These are phyloP conservation scores for Silene coronaria DNA, from an alignment of 179 eudicot species.

Conservation along the genomic window DNA sequence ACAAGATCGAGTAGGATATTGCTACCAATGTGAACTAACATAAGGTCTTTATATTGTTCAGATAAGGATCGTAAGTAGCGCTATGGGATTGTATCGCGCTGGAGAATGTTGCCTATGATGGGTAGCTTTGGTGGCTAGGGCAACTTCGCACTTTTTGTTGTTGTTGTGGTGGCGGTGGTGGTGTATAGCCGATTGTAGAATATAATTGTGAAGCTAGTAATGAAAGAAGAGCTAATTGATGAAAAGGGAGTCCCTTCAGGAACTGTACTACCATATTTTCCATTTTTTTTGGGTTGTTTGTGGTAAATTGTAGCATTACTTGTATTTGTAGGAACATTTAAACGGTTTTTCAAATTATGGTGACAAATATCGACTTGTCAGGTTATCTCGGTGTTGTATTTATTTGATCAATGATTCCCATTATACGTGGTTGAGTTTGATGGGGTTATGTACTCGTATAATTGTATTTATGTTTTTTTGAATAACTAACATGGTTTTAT, in stretches of 20 bases:
- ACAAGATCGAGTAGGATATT: slow-evolving; percentile 25
- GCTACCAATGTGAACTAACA: slow-evolving; percentile 25
- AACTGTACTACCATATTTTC: background rate
- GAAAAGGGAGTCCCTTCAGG: background rate
- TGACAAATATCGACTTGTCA: no score
- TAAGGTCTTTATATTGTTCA: slow-evolving; percentile 28
- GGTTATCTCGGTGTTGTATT: no score
- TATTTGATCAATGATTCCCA: no score
- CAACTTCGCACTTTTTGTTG: background rate
- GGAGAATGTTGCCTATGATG: slow-evolving; percentile 40
- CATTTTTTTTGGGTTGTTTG: no score
- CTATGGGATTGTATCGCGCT: slow-evolving; percentile 31
- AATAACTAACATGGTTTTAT: no score
- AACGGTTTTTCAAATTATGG: no score
- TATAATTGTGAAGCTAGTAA: background rate
- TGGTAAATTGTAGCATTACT: no score
- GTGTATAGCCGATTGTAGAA: background rate
- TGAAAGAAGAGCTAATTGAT: background rate
- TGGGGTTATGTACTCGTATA: no score
- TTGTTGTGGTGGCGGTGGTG: background rate
- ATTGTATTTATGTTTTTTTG: no score
- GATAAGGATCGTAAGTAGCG: slow-evolving; percentile 30
- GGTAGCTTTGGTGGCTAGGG: slow-evolving; percentile 25
- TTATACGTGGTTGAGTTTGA: no score
- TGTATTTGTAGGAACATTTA: no score